Conservation (phyloP, 768 basidiomycete genomes). For the Leccinum fibrillosum region DNA sequence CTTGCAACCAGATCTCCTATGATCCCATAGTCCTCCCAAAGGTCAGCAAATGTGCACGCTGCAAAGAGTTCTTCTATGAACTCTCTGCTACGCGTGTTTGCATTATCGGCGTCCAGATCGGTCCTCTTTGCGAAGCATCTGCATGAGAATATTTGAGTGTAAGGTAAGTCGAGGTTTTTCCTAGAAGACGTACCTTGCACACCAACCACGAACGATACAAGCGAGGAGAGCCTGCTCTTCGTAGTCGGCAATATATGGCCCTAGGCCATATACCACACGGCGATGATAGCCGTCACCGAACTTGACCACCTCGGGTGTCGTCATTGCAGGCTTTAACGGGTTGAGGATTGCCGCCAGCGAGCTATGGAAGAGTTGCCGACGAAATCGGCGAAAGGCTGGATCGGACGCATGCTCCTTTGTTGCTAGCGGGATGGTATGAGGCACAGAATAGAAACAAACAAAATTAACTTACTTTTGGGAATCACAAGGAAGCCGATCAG, state of each 20-base stretch:
- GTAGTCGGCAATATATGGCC: neutral
- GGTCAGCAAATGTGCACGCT: neutral
- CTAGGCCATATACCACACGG: neutral
- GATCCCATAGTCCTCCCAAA: neutral
- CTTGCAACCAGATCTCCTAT: neutral
- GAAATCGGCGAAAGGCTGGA: neutral
- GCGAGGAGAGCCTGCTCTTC: neutral
- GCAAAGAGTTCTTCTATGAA: neutral
- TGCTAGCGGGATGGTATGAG: neutral
- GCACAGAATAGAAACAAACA: neutral
- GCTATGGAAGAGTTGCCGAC: neutral
- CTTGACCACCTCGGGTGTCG: neutral
- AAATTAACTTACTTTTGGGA: slow-evolving; percentile 21
- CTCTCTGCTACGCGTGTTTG: neutral
- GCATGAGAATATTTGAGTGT: neutral
- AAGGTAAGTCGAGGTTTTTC: neutral
- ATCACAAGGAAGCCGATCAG: slow-evolving; percentile 26
- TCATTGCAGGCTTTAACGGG: neutral
- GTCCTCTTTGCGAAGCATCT: neutral
- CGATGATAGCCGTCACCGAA: neutral
- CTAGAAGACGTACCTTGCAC: neutral
- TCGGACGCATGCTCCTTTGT: neutral
- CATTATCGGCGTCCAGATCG: neutral
- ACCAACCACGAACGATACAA: neutral
- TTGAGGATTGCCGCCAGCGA: neutral